Percentiles rank a stretch among this genome's conserved stretches.
These are phyloP conservation scores for Paratinospora sagittata DNA, from an alignment of 164 flowering plant genomes.

Conservation along the genomic window DNA sequence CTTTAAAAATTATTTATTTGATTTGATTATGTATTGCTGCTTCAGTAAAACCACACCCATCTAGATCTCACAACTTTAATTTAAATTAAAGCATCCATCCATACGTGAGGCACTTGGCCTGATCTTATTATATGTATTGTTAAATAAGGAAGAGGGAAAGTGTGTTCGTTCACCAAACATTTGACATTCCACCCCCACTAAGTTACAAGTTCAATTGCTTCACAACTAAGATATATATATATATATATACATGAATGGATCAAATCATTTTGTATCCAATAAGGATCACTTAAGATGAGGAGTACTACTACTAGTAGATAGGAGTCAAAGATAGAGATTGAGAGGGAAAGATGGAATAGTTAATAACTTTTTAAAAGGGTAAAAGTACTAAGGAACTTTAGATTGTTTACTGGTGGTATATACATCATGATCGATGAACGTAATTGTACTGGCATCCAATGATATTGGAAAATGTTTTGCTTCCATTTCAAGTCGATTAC, in stretches of 20 bases:
- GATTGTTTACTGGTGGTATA: too few relatives aligned
- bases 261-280: neutral
- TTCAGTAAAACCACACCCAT: neutral
- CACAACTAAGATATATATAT: neutral
- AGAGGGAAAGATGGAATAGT: neutral
- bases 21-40: neutral
- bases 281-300: neutral
- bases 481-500: too few relatives aligned
- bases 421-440: too few relatives aligned
- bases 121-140: too few relatives aligned
- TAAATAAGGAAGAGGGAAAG: neutral
- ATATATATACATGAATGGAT: neutral
- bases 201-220: neutral
- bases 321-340: neutral
- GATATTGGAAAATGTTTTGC: too few relatives aligned
- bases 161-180: slow-evolving; percentile 6
- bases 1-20: neutral
- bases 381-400: neutral
- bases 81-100: neutral
- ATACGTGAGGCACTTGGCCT: neutral
- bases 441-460: too few relatives aligned
- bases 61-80: slow-evolving; percentile 1
- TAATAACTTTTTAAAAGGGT: neutral
- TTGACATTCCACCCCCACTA: neutral
- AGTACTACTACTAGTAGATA: neutral